Conservation (phyloP, 2,329 filamentous ascomycete species). For the Botryotinia calthae region DNA sequence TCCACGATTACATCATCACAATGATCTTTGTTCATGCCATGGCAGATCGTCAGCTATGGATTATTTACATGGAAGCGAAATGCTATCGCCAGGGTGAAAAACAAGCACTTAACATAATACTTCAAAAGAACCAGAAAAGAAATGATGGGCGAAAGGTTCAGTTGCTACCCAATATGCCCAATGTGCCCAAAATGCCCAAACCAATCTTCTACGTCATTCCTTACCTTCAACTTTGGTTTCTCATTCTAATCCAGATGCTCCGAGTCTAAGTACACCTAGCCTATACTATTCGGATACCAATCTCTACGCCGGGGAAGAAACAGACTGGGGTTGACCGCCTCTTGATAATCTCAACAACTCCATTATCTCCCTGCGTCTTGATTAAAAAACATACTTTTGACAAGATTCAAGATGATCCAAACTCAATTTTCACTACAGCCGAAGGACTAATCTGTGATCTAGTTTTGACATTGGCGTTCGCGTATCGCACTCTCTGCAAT, state of each 20-base stretch:
- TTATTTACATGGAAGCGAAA: not conserved
- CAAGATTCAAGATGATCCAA: not conserved
- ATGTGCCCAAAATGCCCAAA: not conserved
- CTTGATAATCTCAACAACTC: not conserved
- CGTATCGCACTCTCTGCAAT: too few relatives aligned
- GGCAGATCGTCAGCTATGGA: not conserved
- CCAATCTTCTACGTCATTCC: not conserved
- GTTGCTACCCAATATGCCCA: not conserved
- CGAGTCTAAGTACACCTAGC: not conserved
- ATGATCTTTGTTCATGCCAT: not conserved
- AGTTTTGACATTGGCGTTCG: too few relatives aligned
- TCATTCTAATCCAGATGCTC: not conserved
- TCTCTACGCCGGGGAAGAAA: not conserved
- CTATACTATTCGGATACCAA: not conserved
- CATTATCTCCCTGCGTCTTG: not conserved
- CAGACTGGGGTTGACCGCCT: not conserved
- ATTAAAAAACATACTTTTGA: not conserved
- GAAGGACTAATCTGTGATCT: not conserved
- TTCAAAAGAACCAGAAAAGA: too few relatives aligned
- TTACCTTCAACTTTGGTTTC: not conserved
- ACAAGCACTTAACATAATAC: not conserved
- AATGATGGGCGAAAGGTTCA: not conserved
- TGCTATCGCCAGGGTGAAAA: not conserved
- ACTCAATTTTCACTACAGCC: not conserved
- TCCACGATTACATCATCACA: not conserved